A percentile compares a stretch with the other conserved stretches of the same genome.
phyloP scores from a whole-genome alignment of 345 rosid species.

The Cochlearia excelsa region DNA sequence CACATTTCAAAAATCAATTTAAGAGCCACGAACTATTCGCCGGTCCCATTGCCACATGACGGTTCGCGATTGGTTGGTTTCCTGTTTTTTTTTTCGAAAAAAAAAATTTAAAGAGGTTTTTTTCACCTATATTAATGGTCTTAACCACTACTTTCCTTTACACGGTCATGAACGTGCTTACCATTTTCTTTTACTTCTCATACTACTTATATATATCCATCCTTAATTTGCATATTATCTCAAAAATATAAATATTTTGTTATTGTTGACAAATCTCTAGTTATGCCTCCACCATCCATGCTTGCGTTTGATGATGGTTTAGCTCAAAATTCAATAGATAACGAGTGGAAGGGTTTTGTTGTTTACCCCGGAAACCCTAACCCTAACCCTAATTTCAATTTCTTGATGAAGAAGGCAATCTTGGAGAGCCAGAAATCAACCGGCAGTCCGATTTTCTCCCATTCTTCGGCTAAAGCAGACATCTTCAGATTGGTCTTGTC shows the following conservation, averaged over 20 bases:
- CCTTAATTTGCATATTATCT: conserved; percentile 12
- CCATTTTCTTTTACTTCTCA: conserved; percentile 14
- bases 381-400: conserved; percentile 21
- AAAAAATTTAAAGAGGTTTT: too few relatives aligned
- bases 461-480: conserved; percentile 22
- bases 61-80: too few relatives aligned
- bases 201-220: conserved; percentile 19
- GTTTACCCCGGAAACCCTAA: conserved; percentile 25
- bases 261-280: neutral
- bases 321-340: neutral
- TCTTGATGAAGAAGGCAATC: conserved; percentile 31
- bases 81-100: too few relatives aligned
- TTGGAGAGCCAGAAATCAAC: conserved; percentile 16
- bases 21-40: too few relatives aligned
- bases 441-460: conserved; percentile 16
- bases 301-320: conserved; percentile 21
- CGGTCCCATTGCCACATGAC: too few relatives aligned
- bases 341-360: conserved; percentile 32
- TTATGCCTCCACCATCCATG: conserved; percentile 35
- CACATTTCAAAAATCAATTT: conserved; percentile 27
- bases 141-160: conserved; percentile 29
- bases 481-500: conserved; percentile 51
- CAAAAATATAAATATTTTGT: neutral
- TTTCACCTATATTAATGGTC: too few relatives aligned
- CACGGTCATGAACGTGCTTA: conserved; percentile 33